These are phyloP conservation scores for Teunomyces tritomae DNA, from an alignment of 805 yeast genomes.

Conservation along the genomic window DNA sequence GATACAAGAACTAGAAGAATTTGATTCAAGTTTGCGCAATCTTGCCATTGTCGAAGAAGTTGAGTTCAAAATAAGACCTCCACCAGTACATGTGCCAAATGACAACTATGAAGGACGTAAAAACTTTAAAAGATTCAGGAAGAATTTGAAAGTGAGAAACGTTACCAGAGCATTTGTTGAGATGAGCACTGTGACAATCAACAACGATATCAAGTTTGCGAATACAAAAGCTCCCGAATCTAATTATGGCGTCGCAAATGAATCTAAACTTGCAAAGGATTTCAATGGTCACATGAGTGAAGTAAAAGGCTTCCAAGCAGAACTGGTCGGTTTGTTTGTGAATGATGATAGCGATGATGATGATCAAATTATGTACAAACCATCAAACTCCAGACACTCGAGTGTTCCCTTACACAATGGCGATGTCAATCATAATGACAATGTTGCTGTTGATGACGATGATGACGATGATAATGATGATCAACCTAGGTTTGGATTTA, in stretches of 20 bases:
- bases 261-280: conserved; percentile 7
- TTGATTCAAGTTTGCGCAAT: conserved; percentile 22
- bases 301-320: conserved; percentile 6
- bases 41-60: conserved; percentile 34
- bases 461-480: conserved; percentile 22
- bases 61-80: conserved; percentile 15
- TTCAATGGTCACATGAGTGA: conserved; percentile 13
- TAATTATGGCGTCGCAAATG: conserved; percentile 1
- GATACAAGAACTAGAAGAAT: conserved; percentile 23
- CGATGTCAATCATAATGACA: neutral
- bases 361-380: conserved; percentile 2
- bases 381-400: neutral
- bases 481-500: conserved; percentile 33
- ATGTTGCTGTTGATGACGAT: conserved; percentile 16
- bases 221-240: neutral
- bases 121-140: conserved; percentile 39
- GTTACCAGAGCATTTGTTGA: conserved; percentile 31
- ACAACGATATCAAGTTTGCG: conserved; percentile 9
- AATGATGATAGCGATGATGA: conserved; percentile 3
- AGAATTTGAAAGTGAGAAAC: conserved; percentile 17
- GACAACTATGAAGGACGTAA: conserved; percentile 29
- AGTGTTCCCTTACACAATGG: neutral
- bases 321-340: conserved; percentile 1
- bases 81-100: conserved; percentile 1
- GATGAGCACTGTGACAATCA: conserved; percentile 11